Conservation (phyloP, 2,329 filamentous ascomycete genomes). For the Endothia cerciana region DNA sequence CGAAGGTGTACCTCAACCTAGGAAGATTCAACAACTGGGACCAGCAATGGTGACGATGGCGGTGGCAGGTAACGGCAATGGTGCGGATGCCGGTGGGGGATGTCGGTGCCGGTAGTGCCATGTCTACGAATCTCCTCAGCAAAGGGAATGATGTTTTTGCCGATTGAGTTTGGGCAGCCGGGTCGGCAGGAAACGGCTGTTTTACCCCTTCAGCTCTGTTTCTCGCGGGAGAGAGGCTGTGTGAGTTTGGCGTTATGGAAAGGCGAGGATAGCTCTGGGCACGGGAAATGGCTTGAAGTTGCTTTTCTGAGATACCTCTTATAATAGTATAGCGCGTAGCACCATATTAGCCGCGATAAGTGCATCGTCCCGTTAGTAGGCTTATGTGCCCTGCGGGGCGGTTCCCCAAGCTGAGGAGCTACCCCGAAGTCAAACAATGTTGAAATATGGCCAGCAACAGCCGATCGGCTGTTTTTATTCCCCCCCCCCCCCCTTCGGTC, state of each 20-base stretch:
- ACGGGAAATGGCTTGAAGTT: conserved; percentile 6
- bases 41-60: conserved; percentile 13
- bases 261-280: background rate
- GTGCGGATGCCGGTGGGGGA: background rate
- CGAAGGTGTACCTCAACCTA: conserved; percentile 18
- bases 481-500: too few species aligned
- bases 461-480: background rate
- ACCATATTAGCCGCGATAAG: background rate
- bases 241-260: background rate
- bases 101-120: background rate
- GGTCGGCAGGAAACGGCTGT: background rate
- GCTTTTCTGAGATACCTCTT: conserved; percentile 7
- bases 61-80: background rate
- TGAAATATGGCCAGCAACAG: background rate
- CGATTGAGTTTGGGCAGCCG: background rate
- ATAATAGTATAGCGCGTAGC: background rate
- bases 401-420: background rate
- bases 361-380: background rate
- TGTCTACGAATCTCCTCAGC: background rate
- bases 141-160: background rate
- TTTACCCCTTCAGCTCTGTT: background rate
- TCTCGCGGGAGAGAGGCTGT: background rate
- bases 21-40: conserved; percentile 27
- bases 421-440: background rate
- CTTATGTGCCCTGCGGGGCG: background rate